Evolutionary conservation across 495 filamentous ascomycete genomes (phyloP).

Genomic region (Bacidia gigantensis): DNA sequence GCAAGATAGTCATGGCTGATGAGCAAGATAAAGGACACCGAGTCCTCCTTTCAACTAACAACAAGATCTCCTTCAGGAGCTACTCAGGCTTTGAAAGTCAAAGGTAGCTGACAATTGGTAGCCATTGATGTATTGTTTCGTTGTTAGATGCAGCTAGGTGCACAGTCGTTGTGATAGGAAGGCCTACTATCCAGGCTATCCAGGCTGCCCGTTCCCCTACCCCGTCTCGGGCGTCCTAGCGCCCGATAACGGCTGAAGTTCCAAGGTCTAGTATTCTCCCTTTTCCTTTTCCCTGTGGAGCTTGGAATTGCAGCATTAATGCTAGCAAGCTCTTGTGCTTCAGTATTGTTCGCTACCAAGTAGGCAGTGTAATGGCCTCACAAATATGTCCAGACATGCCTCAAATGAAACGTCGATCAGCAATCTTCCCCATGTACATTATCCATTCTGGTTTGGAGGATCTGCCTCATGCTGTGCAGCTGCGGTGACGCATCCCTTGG

Average conservation of each 20-base stretch:
- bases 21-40: too few species aligned
- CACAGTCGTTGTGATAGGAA: too few species aligned
- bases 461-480: constrained; percentile 33
- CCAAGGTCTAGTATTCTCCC: not conserved
- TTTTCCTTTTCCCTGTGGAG: not conserved
- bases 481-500: constrained; percentile 30
- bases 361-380: constrained; percentile 9
- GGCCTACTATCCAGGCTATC: not conserved
- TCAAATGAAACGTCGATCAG: constrained; percentile 3
- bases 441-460: constrained; percentile 33
- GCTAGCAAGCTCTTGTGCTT: not conserved
- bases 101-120: too few species aligned
- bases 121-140: too few species aligned
- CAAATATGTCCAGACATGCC: constrained; percentile 14
- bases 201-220: not conserved
- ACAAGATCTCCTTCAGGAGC: too few species aligned
- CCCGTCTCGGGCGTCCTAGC: not conserved
- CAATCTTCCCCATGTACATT: constrained; percentile 17
- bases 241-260: not conserved
- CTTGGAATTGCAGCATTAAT: not conserved
- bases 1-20: too few species aligned
- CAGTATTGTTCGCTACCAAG: not conserved
- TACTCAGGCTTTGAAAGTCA: too few species aligned
- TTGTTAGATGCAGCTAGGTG: too few species aligned
- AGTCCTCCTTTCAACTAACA: too few species aligned